Conservation (phyloP, 352 stramenopile species). For the Globisporangium mamillatum region DNA sequence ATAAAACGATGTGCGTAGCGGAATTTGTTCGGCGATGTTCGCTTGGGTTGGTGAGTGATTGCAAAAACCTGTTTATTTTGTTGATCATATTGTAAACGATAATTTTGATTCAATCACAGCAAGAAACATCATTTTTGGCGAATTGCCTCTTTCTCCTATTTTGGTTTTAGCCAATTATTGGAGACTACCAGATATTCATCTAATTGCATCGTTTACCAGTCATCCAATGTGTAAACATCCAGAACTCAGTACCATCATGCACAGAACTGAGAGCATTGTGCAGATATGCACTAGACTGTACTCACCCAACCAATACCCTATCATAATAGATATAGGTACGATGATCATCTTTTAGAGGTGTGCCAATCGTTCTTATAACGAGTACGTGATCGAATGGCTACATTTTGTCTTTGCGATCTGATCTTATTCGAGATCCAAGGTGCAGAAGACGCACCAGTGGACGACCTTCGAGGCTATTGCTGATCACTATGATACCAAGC, state of each 20-base stretch:
- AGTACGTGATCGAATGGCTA: not conserved
- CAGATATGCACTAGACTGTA: too few relatives aligned
- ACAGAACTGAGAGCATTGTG: too few relatives aligned
- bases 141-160: not conserved
- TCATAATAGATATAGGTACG: not conserved
- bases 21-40: not conserved
- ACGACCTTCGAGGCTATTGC: not conserved
- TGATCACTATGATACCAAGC: too few relatives aligned
- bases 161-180: not conserved
- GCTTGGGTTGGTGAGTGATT: not conserved
- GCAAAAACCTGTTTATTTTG: not conserved
- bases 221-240: too few relatives aligned
- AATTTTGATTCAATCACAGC: not conserved
- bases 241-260: too few relatives aligned
- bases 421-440: slow-evolving; percentile 6
- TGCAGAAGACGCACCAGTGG: not conserved
- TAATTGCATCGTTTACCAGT: too few relatives aligned
- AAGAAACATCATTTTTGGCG: not conserved
- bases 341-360: not conserved
- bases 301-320: too few relatives aligned
- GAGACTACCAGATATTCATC: too few relatives aligned
- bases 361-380: not conserved
- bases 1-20: not conserved
- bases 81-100: not conserved
- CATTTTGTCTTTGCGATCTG: not conserved